Conservation (phyloP, 345 rosid genomes). For the Barbarea vulgaris region DNA sequence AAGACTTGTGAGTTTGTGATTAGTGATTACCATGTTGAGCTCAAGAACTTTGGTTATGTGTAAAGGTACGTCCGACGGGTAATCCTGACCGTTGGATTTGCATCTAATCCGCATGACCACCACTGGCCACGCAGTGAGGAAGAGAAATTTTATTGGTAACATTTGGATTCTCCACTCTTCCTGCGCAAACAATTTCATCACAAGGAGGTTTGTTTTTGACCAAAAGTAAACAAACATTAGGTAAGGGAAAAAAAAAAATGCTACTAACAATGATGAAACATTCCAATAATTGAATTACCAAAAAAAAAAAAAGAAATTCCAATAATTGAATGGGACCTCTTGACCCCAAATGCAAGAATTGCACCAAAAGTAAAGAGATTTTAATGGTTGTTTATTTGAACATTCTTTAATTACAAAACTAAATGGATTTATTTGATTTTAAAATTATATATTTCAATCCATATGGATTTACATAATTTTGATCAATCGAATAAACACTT, state of each 20-base stretch:
- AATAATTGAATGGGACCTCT: not conserved
- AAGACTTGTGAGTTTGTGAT: not conserved
- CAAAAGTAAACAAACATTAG: not conserved
- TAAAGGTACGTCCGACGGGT: conserved; percentile 63
- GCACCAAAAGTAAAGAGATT: not conserved
- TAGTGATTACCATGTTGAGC: conserved; percentile 64
- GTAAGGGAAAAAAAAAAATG: not conserved
- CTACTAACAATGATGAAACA: not conserved
- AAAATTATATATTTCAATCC: not conserved
- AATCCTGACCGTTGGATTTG: conserved; percentile 64
- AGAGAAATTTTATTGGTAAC: conserved; percentile 76
- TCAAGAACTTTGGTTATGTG: conserved; percentile 68
- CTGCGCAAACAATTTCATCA: conserved; percentile 35
- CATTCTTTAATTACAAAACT: not conserved
- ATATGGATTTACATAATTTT: not conserved
- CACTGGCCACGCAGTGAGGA: conserved; percentile 72
- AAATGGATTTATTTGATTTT: not conserved
- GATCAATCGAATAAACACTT: not conserved
- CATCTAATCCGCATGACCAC: conserved; percentile 79
- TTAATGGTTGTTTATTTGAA: not conserved
- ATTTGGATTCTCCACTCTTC: conserved; percentile 90
- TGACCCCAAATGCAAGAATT: not conserved
- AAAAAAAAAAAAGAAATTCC: too few species aligned
- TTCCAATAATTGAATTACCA: not conserved
- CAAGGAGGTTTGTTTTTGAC: not conserved